phyloP scores from a whole-genome alignment of 1,284 basidiomycete genomes.

The Tetrapyrgos nigripes region DNA sequence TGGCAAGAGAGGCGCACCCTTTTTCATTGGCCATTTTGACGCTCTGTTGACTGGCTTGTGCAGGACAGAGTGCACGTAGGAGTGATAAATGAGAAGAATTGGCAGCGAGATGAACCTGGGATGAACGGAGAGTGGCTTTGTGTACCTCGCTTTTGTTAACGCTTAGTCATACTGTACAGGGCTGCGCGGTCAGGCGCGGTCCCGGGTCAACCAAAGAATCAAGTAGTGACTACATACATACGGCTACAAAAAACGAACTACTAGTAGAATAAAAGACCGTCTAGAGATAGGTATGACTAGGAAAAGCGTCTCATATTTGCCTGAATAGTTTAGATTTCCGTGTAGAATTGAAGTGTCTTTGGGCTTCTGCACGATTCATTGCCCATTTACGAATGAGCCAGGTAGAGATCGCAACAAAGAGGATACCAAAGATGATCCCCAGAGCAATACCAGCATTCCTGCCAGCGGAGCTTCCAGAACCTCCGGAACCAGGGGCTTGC shows the following conservation, averaged over 20 bases:
- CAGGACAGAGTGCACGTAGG: not conserved
- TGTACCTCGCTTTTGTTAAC: not conserved
- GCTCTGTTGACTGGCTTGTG: not conserved
- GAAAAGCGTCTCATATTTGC: constrained; percentile 20
- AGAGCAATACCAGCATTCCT: constrained; percentile 58
- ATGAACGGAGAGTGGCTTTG: not conserved
- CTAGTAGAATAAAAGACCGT: not conserved
- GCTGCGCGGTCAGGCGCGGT: not conserved
- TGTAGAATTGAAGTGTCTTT: constrained; percentile 29
- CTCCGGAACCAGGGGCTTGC: constrained; percentile 18
- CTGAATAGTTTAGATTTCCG: constrained; percentile 19
- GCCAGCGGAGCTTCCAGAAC: constrained; percentile 36
- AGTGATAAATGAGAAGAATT: not conserved
- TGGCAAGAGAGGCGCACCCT: constrained; percentile 33
- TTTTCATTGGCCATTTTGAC: constrained; percentile 44
- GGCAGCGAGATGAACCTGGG: not conserved
- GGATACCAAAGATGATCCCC: constrained; percentile 57
- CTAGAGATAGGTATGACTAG: not conserved
- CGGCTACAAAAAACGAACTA: not conserved
- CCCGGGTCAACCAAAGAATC: not conserved
- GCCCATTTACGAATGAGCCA: constrained; percentile 61
- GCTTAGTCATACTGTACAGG: not conserved
- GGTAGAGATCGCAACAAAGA: constrained; percentile 43
- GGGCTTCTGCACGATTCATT: constrained; percentile 35
- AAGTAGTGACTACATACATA: too few species aligned